These are phyloP conservation scores for Paracoccidioides lutzii DNA, from an alignment of 2,329 filamentous ascomycete genomes.

Conservation along the genomic window DNA sequence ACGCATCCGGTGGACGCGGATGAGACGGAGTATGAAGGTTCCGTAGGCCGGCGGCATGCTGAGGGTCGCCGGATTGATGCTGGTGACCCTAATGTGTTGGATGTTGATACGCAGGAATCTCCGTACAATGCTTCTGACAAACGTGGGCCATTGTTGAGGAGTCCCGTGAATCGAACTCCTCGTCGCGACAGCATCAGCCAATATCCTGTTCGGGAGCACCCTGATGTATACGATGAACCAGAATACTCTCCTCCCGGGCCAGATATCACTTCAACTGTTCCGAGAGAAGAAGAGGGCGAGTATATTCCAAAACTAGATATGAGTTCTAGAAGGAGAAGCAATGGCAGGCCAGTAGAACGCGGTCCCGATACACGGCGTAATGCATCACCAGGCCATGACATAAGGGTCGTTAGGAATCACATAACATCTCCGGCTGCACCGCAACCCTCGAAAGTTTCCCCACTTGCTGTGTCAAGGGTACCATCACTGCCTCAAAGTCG, in stretches of 20 bases:
- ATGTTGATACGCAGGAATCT: constrained; percentile 29
- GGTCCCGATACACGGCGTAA: constrained; percentile 28
- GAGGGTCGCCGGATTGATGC: constrained; percentile 27
- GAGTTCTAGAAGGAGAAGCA: constrained; percentile 28
- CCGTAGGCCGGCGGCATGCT: constrained; percentile 23
- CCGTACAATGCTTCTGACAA: constrained; percentile 26
- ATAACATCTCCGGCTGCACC: constrained; percentile 62
- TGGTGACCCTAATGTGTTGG: constrained; percentile 24
- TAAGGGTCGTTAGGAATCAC: constrained; percentile 58
- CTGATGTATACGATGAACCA: constrained; percentile 32
- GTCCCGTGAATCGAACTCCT: constrained; percentile 15
- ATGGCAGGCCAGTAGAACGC: constrained; percentile 30
- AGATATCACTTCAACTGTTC: constrained; percentile 21
- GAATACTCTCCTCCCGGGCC: constrained; percentile 38
- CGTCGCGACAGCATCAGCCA: constrained; percentile 11
- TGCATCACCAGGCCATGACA: constrained; percentile 30
- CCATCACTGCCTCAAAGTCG: constrained; percentile 43
- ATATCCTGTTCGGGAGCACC: constrained; percentile 15
- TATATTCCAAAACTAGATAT: constrained; percentile 14
- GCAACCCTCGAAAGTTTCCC: constrained; percentile 57
- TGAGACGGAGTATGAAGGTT: constrained; percentile 22
- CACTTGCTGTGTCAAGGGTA: constrained; percentile 41
- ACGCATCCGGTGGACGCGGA: constrained; percentile 19
- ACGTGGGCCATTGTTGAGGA: constrained; percentile 20
- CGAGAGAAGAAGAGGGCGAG: constrained; percentile 16